Percentiles rank a stretch among this genome's conserved stretches.
Evolutionary conservation across 768 basidiomycete genomes (phyloP).

Genomic region (Cystofilobasidium macerans): DNA sequence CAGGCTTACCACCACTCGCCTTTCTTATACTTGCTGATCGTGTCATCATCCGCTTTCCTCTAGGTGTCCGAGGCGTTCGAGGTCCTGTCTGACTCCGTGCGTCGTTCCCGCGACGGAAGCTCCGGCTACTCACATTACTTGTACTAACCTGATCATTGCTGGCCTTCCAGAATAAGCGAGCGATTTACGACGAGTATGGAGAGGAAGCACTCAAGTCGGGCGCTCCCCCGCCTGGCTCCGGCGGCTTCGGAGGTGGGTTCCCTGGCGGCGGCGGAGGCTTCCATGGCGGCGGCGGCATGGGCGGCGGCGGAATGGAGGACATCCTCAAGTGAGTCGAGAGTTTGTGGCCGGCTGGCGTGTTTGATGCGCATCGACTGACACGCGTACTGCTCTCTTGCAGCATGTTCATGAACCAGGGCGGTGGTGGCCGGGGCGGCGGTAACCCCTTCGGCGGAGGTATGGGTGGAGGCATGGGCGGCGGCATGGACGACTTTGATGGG

Average conservation of each 20-base stretch:
- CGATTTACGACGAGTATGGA: conserved; percentile 76
- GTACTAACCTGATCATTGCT: too few relatives aligned
- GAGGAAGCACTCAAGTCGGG: conserved; percentile 82
- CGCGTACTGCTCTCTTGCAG: conserved; percentile 1
- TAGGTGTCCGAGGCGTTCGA: conserved; percentile 93
- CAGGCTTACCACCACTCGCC: too few relatives aligned
- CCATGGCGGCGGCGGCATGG: conserved; percentile 39
- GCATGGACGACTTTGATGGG: conserved; percentile 10
- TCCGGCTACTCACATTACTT: too few relatives aligned
- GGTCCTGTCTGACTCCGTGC: conserved; percentile 61
- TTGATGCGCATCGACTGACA: too few relatives aligned
- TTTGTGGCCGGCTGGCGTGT: conserved; percentile 32
- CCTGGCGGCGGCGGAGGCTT: conserved; percentile 39
- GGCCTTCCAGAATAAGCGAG: conserved; percentile 36
- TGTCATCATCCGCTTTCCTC: too few relatives aligned
- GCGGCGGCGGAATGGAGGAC: conserved; percentile 49
- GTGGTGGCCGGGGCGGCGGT: conserved; percentile 40
- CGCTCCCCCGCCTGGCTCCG: conserved; percentile 42
- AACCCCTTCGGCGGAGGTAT: conserved; percentile 35
- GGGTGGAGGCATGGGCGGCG: conserved; percentile 36
- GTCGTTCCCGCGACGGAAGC: too few relatives aligned
- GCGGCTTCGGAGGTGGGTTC: conserved; percentile 30
- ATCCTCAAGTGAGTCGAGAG: conserved; percentile 77
- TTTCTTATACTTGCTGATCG: too few relatives aligned
- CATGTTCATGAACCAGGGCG: conserved; percentile 39